These are phyloP conservation scores for Erodium trifolium DNA, from an alignment of 441 rosid genomes.

Conservation along the genomic window DNA sequence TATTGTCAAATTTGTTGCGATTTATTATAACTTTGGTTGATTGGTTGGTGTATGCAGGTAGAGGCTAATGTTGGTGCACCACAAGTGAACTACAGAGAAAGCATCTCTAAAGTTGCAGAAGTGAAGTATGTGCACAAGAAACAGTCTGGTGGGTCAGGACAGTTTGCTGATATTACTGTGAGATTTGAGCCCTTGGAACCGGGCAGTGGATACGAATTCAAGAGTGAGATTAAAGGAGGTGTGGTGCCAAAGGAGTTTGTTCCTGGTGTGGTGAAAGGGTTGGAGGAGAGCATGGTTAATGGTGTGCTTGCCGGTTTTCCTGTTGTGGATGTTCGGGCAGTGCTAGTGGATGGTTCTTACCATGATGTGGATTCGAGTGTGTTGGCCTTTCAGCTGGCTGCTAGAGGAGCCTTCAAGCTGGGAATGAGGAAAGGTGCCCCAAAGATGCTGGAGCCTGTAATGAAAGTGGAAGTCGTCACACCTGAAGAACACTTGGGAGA, in stretches of 20 bases:
- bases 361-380: conserved; percentile 94
- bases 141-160: conserved; percentile 94
- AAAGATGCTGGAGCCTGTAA: conserved; percentile 80
- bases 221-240: conserved; percentile 97
- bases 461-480: conserved; percentile 91
- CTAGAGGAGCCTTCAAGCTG: conserved; percentile 86
- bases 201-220: conserved; percentile 86
- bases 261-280: conserved; percentile 92
- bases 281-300: conserved; percentile 76
- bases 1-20: background rate
- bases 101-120: conserved; percentile 74
- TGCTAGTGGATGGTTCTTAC: conserved; percentile 75
- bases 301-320: conserved; percentile 91
- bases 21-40: conserved; percentile 10
- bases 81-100: conserved; percentile 96
- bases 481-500: conserved; percentile 95
- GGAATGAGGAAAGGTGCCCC: conserved; percentile 81
- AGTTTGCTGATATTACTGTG: conserved; percentile 86
- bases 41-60: conserved; percentile 38
- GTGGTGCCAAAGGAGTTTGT: conserved; percentile 75
- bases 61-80: conserved; percentile 98
- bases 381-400: conserved; percentile 89
- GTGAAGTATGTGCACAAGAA: conserved; percentile 88
- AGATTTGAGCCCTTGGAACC: conserved; percentile 83
- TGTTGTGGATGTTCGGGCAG: conserved; percentile 82